These are phyloP conservation scores for Solanum boliviense DNA, from an alignment of 257 asterid genomes.

Conservation along the genomic window DNA sequence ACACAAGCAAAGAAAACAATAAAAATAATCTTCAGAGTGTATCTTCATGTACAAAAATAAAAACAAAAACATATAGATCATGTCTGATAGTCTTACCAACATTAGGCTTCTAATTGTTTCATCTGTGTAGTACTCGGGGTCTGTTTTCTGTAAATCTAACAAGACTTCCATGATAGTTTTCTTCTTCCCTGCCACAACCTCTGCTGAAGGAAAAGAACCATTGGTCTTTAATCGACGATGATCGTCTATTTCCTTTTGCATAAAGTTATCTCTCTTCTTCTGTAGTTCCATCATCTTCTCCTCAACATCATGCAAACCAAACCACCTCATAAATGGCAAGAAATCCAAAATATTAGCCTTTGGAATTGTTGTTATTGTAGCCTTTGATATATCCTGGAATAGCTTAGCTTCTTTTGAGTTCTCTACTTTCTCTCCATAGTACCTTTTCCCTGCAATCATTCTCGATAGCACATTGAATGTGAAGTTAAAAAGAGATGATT, in stretches of 20 bases:
- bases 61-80: background rate
- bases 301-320: constrained; percentile 33
- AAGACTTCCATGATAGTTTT: constrained; percentile 40
- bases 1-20: background rate
- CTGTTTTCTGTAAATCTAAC: constrained; percentile 30
- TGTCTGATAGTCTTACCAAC: constrained; percentile 12
- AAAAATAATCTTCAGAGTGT: background rate
- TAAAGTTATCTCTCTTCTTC: constrained; percentile 35
- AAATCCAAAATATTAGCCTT: constrained; percentile 38
- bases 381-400: constrained; percentile 18
- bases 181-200: background rate
- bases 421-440: constrained; percentile 20
- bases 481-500: constrained; percentile 27
- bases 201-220: background rate
- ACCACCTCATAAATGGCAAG: constrained; percentile 51
- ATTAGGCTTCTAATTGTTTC: constrained; percentile 28
- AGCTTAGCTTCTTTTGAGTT: constrained; percentile 15
- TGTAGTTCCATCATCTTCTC: constrained; percentile 17
- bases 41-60: background rate
- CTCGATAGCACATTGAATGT: constrained; percentile 37
- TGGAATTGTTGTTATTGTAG: background rate
- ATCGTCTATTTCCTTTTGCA: constrained; percentile 45
- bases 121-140: constrained; percentile 37
- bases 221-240: constrained; percentile 4
- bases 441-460: constrained; percentile 53